Evolutionary conservation across 345 rosid species (phyloP).

Genomic region (Angophora floribunda): DNA sequence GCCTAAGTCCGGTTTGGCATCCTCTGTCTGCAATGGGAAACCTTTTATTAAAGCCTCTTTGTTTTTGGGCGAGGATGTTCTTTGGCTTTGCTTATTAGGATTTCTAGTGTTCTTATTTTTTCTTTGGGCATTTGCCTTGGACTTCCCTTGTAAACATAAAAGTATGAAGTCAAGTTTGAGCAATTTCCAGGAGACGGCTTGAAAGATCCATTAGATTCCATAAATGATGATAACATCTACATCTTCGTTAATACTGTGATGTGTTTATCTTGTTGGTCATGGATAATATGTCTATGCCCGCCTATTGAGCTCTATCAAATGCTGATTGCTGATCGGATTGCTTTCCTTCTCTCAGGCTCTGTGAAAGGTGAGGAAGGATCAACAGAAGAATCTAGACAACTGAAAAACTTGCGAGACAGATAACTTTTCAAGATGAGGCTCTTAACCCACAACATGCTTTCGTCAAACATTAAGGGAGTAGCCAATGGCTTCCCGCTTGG

Average conservation of each 20-base stretch:
- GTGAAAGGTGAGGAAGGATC: not conserved
- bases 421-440: conserved; percentile 41
- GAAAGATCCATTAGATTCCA: not conserved
- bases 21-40: not conserved
- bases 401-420: not conserved
- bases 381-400: not conserved
- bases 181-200: not conserved
- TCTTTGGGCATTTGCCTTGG: not conserved
- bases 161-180: not conserved
- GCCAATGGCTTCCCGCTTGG: conserved; percentile 66
- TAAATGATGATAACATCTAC: not conserved
- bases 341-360: not conserved
- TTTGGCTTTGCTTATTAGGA: not conserved
- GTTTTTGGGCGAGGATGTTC: not conserved
- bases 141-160: not conserved
- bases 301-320: not conserved
- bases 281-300: not conserved
- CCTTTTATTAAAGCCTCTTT: not conserved
- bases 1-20: not conserved
- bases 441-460: conserved; percentile 81
- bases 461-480: conserved; percentile 88
- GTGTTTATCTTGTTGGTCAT: not conserved
- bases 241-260: not conserved
- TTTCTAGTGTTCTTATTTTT: not conserved
- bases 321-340: not conserved